Percentiles rank a stretch among this genome's conserved stretches.
Evolutionary conservation across 2,329 filamentous ascomycete species (phyloP).

Genomic region (Venturia effusa): DNA sequence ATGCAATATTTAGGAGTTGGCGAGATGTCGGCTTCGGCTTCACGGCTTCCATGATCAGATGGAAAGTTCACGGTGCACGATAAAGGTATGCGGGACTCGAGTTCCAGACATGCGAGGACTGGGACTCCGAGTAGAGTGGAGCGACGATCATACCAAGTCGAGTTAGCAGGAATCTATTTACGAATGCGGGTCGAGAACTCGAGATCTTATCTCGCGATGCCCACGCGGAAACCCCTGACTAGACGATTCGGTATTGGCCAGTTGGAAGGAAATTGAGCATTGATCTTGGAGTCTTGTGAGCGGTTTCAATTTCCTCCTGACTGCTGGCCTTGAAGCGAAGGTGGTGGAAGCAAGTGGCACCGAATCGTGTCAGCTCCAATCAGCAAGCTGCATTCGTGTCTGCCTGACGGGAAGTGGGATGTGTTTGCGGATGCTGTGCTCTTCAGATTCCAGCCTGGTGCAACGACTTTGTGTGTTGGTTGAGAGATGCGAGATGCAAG

Average conservation of each 20-base stretch:
- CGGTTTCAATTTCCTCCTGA: background rate
- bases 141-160: background rate
- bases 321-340: background rate
- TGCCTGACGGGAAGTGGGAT: background rate
- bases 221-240: background rate
- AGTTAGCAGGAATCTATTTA: constrained; percentile 3
- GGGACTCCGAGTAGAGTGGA: background rate
- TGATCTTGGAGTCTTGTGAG: background rate
- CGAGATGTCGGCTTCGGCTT: too few species aligned
- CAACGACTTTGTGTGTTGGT: background rate
- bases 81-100: too few species aligned
- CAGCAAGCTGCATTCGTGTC: background rate
- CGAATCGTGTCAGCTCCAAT: background rate
- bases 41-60: background rate
- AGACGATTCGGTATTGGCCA: background rate
- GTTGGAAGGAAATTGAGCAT: background rate
- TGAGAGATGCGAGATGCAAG: too few species aligned
- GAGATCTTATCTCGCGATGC: background rate
- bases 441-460: background rate
- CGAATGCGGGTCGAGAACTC: background rate
- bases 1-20: too few species aligned
- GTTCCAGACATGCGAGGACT: too few species aligned
- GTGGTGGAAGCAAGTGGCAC: background rate
- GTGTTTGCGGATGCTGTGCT: background rate
- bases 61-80: too few species aligned